Conservation (phyloP, 2,329 filamentous ascomycete genomes). For the Amylocarpus encephaloides region DNA sequence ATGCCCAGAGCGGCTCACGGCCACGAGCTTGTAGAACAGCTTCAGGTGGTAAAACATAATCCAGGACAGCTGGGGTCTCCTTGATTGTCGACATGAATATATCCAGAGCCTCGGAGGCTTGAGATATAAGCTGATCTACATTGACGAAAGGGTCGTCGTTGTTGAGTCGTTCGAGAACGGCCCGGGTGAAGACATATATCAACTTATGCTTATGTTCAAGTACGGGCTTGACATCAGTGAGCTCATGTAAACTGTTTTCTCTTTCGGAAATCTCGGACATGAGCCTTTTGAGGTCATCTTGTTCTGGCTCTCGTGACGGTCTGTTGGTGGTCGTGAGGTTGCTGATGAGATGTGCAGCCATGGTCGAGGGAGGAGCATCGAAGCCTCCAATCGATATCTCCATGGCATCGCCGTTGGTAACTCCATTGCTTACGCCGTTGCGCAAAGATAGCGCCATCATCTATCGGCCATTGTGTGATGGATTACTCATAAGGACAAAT, state of each 20-base stretch:
- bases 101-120: constrained; percentile 66
- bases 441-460: constrained; percentile 22
- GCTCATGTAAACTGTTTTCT: constrained; percentile 46
- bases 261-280: constrained; percentile 52
- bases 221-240: constrained; percentile 52
- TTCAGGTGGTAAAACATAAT: constrained; percentile 37
- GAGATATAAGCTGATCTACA: constrained; percentile 47
- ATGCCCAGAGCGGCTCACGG: constrained; percentile 57
- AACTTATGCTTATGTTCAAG: constrained; percentile 76
- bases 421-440: constrained; percentile 1
- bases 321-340: constrained; percentile 63
- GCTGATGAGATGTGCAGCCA: constrained; percentile 81
- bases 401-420: constrained; percentile 14
- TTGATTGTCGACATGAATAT: constrained; percentile 70
- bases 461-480: constrained; percentile 17
- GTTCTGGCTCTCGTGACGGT: constrained; percentile 57
- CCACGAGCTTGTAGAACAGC: constrained; percentile 45
- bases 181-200: constrained; percentile 75
- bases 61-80: constrained; percentile 66
- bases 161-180: constrained; percentile 64
- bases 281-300: constrained; percentile 69
- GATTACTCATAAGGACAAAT: not conserved
- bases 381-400: constrained; percentile 11
- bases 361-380: constrained; percentile 62
- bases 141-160: constrained; percentile 61